Evolutionary conservation across 352 stramenopile genomes (phyloP).

Genomic region (Aphanomyces cochlioides): DNA sequence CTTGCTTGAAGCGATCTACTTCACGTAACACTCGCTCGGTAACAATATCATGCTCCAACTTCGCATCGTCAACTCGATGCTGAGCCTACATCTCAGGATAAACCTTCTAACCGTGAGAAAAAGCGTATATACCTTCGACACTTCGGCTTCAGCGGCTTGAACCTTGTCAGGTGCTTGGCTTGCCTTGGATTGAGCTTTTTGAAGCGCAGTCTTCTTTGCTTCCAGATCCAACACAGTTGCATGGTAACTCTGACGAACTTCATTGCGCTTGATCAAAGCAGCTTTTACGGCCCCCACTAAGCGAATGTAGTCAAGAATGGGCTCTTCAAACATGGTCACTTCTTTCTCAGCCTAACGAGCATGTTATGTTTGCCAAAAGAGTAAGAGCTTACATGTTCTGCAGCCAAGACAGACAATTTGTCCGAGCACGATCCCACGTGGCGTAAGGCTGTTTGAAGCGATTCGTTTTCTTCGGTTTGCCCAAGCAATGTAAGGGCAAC

Average conservation of each 20-base stretch:
- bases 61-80: slow-evolving; percentile 81
- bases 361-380: neutral
- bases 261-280: slow-evolving; percentile 89
- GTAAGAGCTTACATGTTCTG: slow-evolving; percentile 60
- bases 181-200: slow-evolving; percentile 61
- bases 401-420: slow-evolving; percentile 85
- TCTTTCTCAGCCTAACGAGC: slow-evolving; percentile 76
- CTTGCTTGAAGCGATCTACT: slow-evolving; percentile 95
- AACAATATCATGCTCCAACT: slow-evolving; percentile 92
- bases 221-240: slow-evolving; percentile 86
- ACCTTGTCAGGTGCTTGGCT: slow-evolving; percentile 75
- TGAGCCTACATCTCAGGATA: slow-evolving; percentile 42
- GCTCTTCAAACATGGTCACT: slow-evolving; percentile 91
- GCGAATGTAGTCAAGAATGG: slow-evolving; percentile 95
- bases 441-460: slow-evolving; percentile 87
- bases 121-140: slow-evolving; percentile 40
- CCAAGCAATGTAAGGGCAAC: slow-evolving; percentile 94
- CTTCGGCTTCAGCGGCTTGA: slow-evolving; percentile 79
- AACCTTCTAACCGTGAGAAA: too few relatives aligned
- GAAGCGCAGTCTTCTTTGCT: slow-evolving; percentile 55
- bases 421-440: slow-evolving; percentile 93
- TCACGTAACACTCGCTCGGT: slow-evolving; percentile 93
- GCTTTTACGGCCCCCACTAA: slow-evolving; percentile 94
- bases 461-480: slow-evolving; percentile 90
- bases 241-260: slow-evolving; percentile 87